Evolutionary conservation across 2,329 filamentous ascomycete species (phyloP), one percentile per base, ranked within the genome.

Genomic region (Raffaelea arxii): DNA sequence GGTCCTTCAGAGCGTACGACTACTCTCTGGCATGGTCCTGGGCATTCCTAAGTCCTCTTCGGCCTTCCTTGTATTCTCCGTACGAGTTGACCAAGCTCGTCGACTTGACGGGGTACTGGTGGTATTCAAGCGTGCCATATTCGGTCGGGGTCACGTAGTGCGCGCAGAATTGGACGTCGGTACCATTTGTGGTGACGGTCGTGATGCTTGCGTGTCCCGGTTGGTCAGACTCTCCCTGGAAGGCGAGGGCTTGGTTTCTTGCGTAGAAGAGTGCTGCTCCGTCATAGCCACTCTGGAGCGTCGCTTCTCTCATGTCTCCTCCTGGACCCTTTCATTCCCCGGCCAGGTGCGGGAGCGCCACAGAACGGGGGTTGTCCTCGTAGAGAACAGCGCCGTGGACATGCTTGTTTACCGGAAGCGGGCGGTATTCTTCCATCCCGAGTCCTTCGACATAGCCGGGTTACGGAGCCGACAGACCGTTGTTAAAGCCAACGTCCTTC

Each of bases 381-480:
- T 51, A 46, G 3, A 59, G 48, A 2, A 51, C 44, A 0, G 57
- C 55, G 1, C 53, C 53, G 3, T 16, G 12, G 21, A 56, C 7
- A 2, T 44, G n/a, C 10, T 54, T 25, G n/a, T 49, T 19, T 38
- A 55, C 32, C 2, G 48, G 48, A 18, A 53, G 49, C 2, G 49
- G 51, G 16, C 6, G 24, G 44, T 38, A 53, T 9, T 49, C 47
- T 12, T 32, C 12, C 41, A 51, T 48, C 19, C 49, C 46, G 22
- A 56, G 50, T 5, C 58, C 57, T 41, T 61, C 54, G 41, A 60
- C 48, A 44, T 56, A 57, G 49, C 57, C 56, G 47, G 58, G 58
- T 46, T 59, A 55, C 46, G 56, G 47, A 42, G 55, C 53, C 18
- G 59, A 55, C 9, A 60, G 47, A 22, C 47, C 47, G 41, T 56